These are phyloP conservation scores for Pseudogymnoascus sp. DNA, from an alignment of 2,329 filamentous ascomycete genomes.

Conservation along the genomic window DNA sequence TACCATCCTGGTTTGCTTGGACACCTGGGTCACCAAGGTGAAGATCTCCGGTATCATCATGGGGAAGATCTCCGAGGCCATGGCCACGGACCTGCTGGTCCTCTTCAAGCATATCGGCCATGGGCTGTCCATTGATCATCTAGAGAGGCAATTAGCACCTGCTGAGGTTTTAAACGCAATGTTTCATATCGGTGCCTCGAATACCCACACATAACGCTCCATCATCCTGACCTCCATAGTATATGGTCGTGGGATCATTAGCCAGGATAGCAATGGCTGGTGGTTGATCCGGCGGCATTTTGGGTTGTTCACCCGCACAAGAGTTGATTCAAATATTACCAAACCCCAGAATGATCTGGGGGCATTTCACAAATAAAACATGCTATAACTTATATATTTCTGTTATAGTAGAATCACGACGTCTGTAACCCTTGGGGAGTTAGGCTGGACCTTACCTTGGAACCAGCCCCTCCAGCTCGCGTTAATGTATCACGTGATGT, in stretches of 20 bases:
- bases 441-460: background rate
- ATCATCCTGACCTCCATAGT: conserved; percentile 16
- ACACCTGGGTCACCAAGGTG: conserved; percentile 21
- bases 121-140: conserved; percentile 22
- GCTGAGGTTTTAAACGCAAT: background rate
- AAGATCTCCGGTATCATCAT: conserved; percentile 35
- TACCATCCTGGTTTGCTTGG: conserved; percentile 16
- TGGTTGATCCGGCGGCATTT: conserved; percentile 20
- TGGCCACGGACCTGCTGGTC: conserved; percentile 34
- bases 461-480: background rate
- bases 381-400: conserved; percentile 3
- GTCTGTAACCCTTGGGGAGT: background rate
- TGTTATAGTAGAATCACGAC: conserved; percentile 7
- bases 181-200: background rate
- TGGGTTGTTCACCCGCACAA: conserved; percentile 4
- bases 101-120: conserved; percentile 37
- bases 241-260: conserved; percentile 23
- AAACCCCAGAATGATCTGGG: conserved; percentile 4
- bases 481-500: background rate
- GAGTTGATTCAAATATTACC: background rate
- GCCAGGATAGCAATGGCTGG: conserved; percentile 20
- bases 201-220: background rate
- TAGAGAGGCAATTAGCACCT: background rate
- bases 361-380: conserved; percentile 3
- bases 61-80: conserved; percentile 32